Evolutionary conservation across 1,284 basidiomycete species (phyloP), one percentile per base, ranked within the genome.

Genomic region (Chiua sp.): DNA sequence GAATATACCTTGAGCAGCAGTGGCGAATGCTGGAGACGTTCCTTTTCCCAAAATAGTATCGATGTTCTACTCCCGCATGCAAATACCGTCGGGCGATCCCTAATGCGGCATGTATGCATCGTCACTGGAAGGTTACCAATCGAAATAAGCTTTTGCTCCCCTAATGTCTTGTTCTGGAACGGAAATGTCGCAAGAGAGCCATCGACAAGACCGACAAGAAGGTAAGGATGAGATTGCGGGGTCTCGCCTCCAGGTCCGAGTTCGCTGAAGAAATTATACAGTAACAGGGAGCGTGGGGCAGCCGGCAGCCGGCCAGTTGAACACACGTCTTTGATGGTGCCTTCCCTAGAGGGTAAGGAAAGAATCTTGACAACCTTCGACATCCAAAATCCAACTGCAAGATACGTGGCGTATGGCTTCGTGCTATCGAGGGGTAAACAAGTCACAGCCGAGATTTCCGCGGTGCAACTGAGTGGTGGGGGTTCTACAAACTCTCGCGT

Each of bases 121-220:
- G 76, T 78, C 33, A 94, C 85, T 3, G 93, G 92, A 15, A 82
- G 75, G 55, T 79, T 80, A 2, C 94, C 94, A n/a, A 96, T 75
- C 1, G 85, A 80, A 26, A 90, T 79, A 6, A 84, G 71, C 66
- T 88, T 91, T 67, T 79, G 76, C 49, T 87, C 84, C 51, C 72
- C 78, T n/a, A 87, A 65, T 59, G 79, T 64, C 39, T 78, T 81
- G 65, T 77, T 81, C 33, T 65, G 70, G 50, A 77, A 80, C 16
- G 75, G 63, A 64, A 87, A 90, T 7, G 85, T 80, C 4, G 87
- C 81, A n/a, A 97, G 80, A 5, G 86, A 85, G 2, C 96, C 96
- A 72, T 98, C 87, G 7, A 85, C 86, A 7, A 96, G 78, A 1
- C 95, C 96, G 12, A 88, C 86, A 23, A 98, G 78, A 7, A 98